Evolutionary conservation across 441 rosid genomes (phyloP), one percentile per base, ranked within the genome.

Genomic region (Breynia disticha): DNA sequence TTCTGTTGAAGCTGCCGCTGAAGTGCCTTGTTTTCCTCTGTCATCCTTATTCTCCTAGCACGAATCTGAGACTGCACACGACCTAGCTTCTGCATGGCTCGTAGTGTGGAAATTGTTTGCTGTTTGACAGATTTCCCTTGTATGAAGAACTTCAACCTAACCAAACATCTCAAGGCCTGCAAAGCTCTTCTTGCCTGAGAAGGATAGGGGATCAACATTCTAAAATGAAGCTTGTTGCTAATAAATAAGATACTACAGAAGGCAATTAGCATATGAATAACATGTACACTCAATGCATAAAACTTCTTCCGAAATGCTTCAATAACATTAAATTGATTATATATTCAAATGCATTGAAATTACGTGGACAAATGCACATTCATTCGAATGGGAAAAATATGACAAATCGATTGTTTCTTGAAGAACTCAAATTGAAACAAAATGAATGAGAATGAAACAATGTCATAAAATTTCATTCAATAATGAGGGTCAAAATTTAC

Each of bases 31-130:
- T 88, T 93, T 67, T 93, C 95, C 71, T 86, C 87, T 0, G 88
- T 81, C 74, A 88, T 72, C 63, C 88, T 73, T 20, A 74, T 75
- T 72, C 95, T 81, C 72, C 95, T 73, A 7, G 75, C 82, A 19
- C 81, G 80, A 63, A 93, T 70, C 72, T 86, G 84, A 55, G 86
- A 79, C 68, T 93, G 97, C 60, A 93, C 62, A 38, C 80, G 84
- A 57, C 95, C 86, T 56, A 93, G 84, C 42, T 87, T 82, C 80
- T 88, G 97, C 98, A 91, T 91, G 70, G 85, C 81, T 56, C 72
- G 73, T 61, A 91, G 62, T 7, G 94, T 84, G 12, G 83, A 65
- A 28, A 77, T 68, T 2, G 97, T 81, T 82, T 91, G 98, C 41
- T 84, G 77, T 71, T 72, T 82, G 41, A 91, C 97, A 20, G 82